Evolutionary conservation across 495 filamentous ascomycete species (phyloP).

Genomic region (Penicillium odoratum): DNA sequence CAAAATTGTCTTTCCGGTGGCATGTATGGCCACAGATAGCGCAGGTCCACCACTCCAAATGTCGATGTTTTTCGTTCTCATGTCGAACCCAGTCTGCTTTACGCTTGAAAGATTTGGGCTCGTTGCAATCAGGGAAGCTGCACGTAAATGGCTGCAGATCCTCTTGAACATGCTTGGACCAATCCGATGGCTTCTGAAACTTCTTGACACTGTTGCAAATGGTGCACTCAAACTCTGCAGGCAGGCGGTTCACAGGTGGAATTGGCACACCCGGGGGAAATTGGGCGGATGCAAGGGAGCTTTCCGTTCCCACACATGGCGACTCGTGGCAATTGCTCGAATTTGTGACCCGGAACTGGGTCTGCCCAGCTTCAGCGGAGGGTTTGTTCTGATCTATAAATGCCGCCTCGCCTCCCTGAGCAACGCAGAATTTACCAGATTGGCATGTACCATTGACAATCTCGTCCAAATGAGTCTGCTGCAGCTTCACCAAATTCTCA

Average conservation of each 20-base stretch:
- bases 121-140: conserved; percentile 80
- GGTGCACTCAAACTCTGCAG: conserved; percentile 90
- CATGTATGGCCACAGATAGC: conserved; percentile 80
- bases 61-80: conserved; percentile 90
- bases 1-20: conserved; percentile 92
- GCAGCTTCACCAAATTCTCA: conserved; percentile 71
- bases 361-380: conserved; percentile 43
- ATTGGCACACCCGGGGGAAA: conserved; percentile 82
- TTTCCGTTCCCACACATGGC: conserved; percentile 61
- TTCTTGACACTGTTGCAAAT: conserved; percentile 89
- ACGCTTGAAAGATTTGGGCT: conserved; percentile 93
- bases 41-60: conserved; percentile 92
- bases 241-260: conserved; percentile 75
- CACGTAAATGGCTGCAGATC: conserved; percentile 96
- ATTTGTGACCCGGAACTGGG: conserved; percentile 51
- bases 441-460: conserved; percentile 56
- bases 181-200: conserved; percentile 93
- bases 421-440: conserved; percentile 61
- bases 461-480: conserved; percentile 66
- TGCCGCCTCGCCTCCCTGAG: conserved; percentile 59
- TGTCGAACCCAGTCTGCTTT: conserved; percentile 98
- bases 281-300: conserved; percentile 61
- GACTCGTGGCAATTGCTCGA: conserved; percentile 63
- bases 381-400: conserved; percentile 51
- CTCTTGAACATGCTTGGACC: conserved; percentile 97